Conservation (phyloP, 306 rosid species). For the Luffa acutangula region DNA sequence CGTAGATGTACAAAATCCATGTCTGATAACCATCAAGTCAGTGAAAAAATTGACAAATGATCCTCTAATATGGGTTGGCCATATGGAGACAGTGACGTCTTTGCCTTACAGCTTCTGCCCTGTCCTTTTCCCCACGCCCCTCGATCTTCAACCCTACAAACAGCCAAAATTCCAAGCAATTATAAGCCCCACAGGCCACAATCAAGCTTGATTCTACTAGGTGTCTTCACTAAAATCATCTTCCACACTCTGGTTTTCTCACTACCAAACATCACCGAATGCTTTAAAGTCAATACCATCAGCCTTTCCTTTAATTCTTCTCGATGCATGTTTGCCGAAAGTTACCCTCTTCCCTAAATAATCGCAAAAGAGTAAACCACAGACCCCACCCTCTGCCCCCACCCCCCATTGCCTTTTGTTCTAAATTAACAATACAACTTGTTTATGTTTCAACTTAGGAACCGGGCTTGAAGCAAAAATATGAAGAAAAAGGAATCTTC, state of each 20-base stretch:
- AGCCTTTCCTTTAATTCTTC: slow-evolving; percentile 9
- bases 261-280: not conserved
- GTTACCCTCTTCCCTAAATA: not conserved
- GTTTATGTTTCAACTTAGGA: not conserved
- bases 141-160: slow-evolving; percentile 2
- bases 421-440: not conserved
- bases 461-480: not conserved
- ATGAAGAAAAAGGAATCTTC: not conserved
- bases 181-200: slow-evolving; percentile 3
- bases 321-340: slow-evolving; percentile 4
- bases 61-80: not conserved
- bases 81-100: not conserved
- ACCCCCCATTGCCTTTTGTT: not conserved
- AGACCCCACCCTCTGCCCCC: slow-evolving; percentile 2
- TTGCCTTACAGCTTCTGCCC: slow-evolving; percentile 7
- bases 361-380: not conserved
- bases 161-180: slow-evolving; percentile 4
- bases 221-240: not conserved
- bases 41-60: slow-evolving; percentile 2
- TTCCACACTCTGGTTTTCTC: not conserved
- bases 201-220: not conserved
- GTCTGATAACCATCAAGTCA: slow-evolving; percentile 5
- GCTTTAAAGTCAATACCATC: slow-evolving; percentile 10
- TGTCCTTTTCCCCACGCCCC: not conserved
- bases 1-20: not conserved